These are phyloP conservation scores for Didymella sp. DNA, from an alignment of 2,329 filamentous ascomycete genomes.

Conservation along the genomic window DNA sequence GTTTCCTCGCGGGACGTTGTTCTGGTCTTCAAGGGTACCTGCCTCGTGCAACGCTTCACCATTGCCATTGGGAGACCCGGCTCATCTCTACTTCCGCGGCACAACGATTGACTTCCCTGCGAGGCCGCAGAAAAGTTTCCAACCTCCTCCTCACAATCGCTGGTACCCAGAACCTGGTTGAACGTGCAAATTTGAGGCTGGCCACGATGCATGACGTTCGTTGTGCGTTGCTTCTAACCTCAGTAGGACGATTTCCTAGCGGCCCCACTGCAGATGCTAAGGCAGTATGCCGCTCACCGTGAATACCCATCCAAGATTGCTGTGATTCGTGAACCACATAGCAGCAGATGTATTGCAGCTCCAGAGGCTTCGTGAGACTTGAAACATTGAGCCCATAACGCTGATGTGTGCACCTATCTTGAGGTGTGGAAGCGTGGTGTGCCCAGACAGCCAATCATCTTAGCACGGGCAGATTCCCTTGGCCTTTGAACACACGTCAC, in stretches of 20 bases:
- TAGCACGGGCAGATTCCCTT: conserved; percentile 15
- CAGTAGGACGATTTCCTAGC: conserved; percentile 14
- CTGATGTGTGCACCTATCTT: not conserved
- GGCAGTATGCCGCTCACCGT: conserved; percentile 5
- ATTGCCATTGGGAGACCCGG: conserved; percentile 1
- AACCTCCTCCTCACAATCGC: not conserved
- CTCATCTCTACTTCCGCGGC: not conserved
- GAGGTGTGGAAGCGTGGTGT: conserved; percentile 7
- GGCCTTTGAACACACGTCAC: conserved; percentile 16
- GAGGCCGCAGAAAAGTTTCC: not conserved
- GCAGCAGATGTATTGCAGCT: not conserved
- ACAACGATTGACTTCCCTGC: not conserved
- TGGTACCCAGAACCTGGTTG: not conserved
- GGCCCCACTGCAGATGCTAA: conserved; percentile 3
- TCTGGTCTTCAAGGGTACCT: conserved; percentile 1
- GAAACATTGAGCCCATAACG: not conserved
- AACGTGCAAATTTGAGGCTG: conserved; percentile 12
- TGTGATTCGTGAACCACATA: not conserved
- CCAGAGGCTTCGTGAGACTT: not conserved
- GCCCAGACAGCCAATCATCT: conserved; percentile 12
- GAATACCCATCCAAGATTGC: conserved; percentile 1
- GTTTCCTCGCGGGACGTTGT: not conserved
- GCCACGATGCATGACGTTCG: conserved; percentile 17
- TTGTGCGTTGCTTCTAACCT: conserved; percentile 16
- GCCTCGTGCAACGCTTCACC: conserved; percentile 12